Conservation (phyloP, 164 flowering plant genomes). For the Chimonanthus salicifolius region DNA sequence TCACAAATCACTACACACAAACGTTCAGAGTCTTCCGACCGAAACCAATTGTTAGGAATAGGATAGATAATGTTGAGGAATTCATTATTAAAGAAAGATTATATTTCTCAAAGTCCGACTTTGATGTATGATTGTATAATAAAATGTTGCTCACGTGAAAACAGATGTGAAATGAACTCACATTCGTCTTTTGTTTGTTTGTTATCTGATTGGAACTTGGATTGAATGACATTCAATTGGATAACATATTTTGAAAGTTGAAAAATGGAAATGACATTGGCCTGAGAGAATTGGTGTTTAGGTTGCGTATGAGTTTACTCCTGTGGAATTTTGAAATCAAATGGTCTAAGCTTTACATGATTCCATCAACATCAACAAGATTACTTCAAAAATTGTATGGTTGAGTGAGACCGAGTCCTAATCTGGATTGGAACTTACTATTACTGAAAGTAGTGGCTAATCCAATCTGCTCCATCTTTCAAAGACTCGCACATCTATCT, state of each 20-base stretch:
- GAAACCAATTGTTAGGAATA: no score
- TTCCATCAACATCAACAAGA: background rate
- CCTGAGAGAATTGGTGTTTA: background rate
- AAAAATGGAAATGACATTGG: background rate
- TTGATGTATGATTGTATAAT: background rate
- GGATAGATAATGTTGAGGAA: no score
- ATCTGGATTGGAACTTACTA: background rate
- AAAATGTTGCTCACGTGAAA: no score
- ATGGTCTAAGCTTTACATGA: background rate
- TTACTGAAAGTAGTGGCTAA: no score
- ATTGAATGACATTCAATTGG: no score
- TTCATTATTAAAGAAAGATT: no score
- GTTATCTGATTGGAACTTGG: background rate
- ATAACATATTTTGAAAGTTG: background rate
- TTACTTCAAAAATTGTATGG: background rate
- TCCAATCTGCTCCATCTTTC: no score
- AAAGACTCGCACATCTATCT: no score
- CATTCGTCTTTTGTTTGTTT: background rate
- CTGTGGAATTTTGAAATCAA: background rate
- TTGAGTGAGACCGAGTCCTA: background rate
- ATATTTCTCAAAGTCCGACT: no score
- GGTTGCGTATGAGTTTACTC: background rate
- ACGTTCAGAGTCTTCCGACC: no score
- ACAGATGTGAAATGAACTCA: background rate
- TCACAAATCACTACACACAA: no score